A percentile compares a stretch with the other conserved stretches of the same genome.
Evolutionary conservation across 345 rosid species (phyloP).

Genomic region (Leavenworthia alabamica): DNA sequence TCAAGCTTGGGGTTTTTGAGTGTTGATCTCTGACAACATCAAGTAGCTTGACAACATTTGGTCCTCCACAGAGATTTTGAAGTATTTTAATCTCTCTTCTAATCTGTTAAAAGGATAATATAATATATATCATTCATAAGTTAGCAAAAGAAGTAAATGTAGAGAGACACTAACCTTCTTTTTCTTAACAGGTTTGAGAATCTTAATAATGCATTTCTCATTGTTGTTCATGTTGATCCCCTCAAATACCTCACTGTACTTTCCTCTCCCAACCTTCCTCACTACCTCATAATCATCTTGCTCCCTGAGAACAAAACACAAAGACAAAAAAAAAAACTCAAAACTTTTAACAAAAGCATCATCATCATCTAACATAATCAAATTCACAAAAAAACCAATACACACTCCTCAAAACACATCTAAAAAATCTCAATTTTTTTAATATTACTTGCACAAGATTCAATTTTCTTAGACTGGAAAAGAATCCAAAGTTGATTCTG

Average conservation of each 20-base stretch:
- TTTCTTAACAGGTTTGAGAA: conserved; percentile 88
- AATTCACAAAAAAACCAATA: neutral
- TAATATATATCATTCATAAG: neutral
- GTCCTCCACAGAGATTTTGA: conserved; percentile 83
- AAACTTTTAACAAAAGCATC: conserved; percentile 1
- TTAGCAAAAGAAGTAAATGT: neutral
- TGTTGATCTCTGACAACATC: conserved; percentile 84
- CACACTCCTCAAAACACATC: neutral
- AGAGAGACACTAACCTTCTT: conserved; percentile 51
- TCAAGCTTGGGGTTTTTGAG: conserved; percentile 85
- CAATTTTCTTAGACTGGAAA: neutral
- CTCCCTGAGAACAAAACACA: conserved; percentile 38
- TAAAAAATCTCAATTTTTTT: neutral
- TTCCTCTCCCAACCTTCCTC: conserved; percentile 80
- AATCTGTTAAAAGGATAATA: conserved; percentile 41
- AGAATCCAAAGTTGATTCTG: neutral
- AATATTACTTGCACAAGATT: neutral
- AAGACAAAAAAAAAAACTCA: neutral
- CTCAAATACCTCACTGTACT: conserved; percentile 84
- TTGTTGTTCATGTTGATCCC: conserved; percentile 65
- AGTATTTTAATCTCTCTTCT: conserved; percentile 82
- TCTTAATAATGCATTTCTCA: conserved; percentile 71
- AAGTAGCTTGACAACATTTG: conserved; percentile 67
- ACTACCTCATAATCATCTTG: conserved; percentile 92
- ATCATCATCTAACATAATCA: neutral